Evolutionary conservation across 192 early-diverging fungal species (phyloP), one percentile per base, ranked within the genome.

Genomic region (Coemansia sp.): DNA sequence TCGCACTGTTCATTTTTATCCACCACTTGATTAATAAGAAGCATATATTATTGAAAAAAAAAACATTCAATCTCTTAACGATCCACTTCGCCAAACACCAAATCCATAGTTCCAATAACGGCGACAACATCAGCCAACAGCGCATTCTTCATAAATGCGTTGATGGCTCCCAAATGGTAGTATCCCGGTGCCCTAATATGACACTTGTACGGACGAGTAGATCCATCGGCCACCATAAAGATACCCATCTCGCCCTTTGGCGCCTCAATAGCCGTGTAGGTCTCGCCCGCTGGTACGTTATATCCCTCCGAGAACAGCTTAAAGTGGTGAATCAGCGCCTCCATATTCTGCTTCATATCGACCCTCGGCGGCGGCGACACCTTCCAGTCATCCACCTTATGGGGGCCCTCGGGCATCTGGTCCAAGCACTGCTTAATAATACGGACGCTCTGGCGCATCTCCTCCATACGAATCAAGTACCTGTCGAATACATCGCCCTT

Each of bases 211-310:
- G 97, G 97, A 59, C 90, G 87, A 82, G 94, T 95, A 45, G 90
- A 89, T 0, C 97, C 97, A 65, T 96, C 95, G 36, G 91, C 92
- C 16, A 99, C 89, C 61, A 99, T 84, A 81, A 92, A 94, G 7
- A 96, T 92, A 63, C 95, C 97, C 76, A 99, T 97, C 72, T 99
- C 97, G 68, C 97, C 97, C 87, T 99, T 99, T 60, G 97, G 97
- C 7, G 95, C 95, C 77, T 99, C 97, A 72, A 97, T 91, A 11
- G 89, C 94, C 20, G 94, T 95, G 85, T 99, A 99, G 6, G 95
- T 97, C 84, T 99, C 97, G 37, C 97, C 97, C 34, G 92, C 79
- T 21, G 97, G 97, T 26, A 99, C 97, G 42, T 94, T 88, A 85
- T 90, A 99, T 38, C 97, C 97, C 83, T 99, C 97, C n/a, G 93